Base-by-base conservation (phyloP, 2,329 filamentous ascomycete genomes). In the Phoma sp. region DNA sequence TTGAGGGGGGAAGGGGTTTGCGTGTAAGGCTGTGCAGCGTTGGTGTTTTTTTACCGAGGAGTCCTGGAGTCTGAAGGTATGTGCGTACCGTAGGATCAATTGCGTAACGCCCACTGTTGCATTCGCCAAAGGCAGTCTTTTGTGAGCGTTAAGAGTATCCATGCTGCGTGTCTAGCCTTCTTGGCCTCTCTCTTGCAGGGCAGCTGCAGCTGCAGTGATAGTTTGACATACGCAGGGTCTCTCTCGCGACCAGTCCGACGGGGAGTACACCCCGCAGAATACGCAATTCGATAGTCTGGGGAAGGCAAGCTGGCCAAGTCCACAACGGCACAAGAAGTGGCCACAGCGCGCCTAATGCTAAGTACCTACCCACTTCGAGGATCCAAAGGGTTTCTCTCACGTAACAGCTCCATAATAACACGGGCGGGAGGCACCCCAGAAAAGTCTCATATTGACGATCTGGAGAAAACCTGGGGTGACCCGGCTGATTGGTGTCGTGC, bases 331-430 rank as follows among this genome's bases (percentile, higher is more conserved):
- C 24, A 12, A 48, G 44, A 35, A 46, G 45, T 29, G 40, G 12
- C 43, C 24, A 29, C n/a, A 2, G 17, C 31, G 33, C 19, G 32
- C 41, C 7, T 12, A 19, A 13, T 33, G 17, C 17, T 17, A 17
- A 17, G 17, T 17, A 17, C 25, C 4, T 25, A 46, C 25, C 19
- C 45, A 41, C 25, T 32, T 41, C 24, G 37, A 41, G 29, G 6
- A 17, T 31, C 41, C 13, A 9, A 32, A 13, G 41, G 32, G 37
- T 43, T 55, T 46, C 46, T 55, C 43, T 55, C 43, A 51, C 52
- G 52, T 55, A 55, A 55, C 46, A 47, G 46, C 41, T 55, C 52
- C 52, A 55, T 51, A 55, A 55, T 55, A 55, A 55, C 35, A 46
- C 52, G 52, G 46, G 46, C 41, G 52, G 46, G 31, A 45, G 45